Evolutionary conservation across 352 stramenopile genomes (phyloP).

Genomic region (Phytophthora europaea): DNA sequence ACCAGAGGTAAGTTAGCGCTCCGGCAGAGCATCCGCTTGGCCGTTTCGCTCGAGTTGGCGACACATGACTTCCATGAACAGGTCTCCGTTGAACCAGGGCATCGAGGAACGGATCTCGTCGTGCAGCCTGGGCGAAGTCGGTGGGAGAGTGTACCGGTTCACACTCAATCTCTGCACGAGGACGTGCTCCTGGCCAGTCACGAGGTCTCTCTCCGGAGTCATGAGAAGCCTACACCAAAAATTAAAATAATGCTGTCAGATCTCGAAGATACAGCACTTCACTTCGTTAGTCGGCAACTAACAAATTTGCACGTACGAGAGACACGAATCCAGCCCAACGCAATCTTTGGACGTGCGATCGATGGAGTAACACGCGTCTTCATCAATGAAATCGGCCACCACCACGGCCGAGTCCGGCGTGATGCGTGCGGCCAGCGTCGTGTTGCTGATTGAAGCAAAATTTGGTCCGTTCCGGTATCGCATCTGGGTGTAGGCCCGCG

Average conservation of each 20-base stretch:
- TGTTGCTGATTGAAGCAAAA: conserved; percentile 54
- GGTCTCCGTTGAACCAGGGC: conserved; percentile 68
- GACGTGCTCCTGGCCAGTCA: conserved; percentile 47
- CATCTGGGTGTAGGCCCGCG: conserved; percentile 51
- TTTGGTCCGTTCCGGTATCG: conserved; percentile 52
- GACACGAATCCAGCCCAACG: conserved; percentile 41
- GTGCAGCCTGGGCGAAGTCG: conserved; percentile 53
- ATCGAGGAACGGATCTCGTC: conserved; percentile 57
- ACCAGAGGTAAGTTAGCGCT: background rate
- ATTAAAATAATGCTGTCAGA: conserved; percentile 19
- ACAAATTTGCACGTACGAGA: conserved; percentile 33
- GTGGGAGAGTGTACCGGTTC: conserved; percentile 62
- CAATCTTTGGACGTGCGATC: conserved; percentile 34
- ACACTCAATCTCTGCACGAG: conserved; percentile 58
- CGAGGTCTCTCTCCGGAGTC: conserved; percentile 39
- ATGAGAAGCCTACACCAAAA: conserved; percentile 42
- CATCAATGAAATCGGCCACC: conserved; percentile 58
- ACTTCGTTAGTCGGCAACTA: conserved; percentile 18
- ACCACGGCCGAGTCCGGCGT: conserved; percentile 46
- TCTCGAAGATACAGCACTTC: conserved; percentile 9
- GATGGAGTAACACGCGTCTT: conserved; percentile 47
- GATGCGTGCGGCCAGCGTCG: conserved; percentile 45
- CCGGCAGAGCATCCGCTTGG: conserved; percentile 7
- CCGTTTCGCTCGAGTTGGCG: conserved; percentile 49
- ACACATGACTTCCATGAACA: conserved; percentile 68